Percentiles rank a stretch among this genome's conserved stretches.
These are phyloP conservation scores for Populus hybrid DNA, from an alignment of 441 rosid genomes.

Conservation along the genomic window DNA sequence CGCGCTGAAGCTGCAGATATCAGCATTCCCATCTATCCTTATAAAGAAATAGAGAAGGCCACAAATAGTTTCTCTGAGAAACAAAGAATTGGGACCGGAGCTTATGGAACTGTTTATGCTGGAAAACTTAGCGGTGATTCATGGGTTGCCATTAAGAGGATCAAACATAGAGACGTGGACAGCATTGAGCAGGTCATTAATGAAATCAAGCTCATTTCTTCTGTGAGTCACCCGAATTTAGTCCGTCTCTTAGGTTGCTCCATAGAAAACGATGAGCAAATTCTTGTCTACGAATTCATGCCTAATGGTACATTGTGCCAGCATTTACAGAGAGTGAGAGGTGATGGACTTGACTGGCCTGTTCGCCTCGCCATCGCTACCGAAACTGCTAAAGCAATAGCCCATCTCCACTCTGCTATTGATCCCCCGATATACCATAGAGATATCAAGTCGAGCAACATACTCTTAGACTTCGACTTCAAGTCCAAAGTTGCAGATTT, in stretches of 20 bases:
- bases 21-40: conserved; percentile 62
- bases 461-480: conserved; percentile 64
- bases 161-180: conserved; percentile 57
- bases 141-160: conserved; percentile 85
- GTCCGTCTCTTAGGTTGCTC: conserved; percentile 89
- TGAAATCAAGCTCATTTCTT: conserved; percentile 88
- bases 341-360: conserved; percentile 73
- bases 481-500: conserved; percentile 91
- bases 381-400: conserved; percentile 83
- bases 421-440: conserved; percentile 89
- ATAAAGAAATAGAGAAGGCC: conserved; percentile 77
- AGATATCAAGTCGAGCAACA: conserved; percentile 90
- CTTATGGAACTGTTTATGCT: conserved; percentile 82
- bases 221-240: conserved; percentile 78
- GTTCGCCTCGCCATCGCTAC: conserved; percentile 63
- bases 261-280: conserved; percentile 72
- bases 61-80: conserved; percentile 64
- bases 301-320: conserved; percentile 84
- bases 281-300: conserved; percentile 91
- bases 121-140: conserved; percentile 60
- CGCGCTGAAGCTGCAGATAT: conserved; percentile 51
- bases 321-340: conserved; percentile 71
- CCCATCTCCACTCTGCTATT: conserved; percentile 73
- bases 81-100: conserved; percentile 85
- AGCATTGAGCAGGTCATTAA: conserved; percentile 70